A percentile compares a stretch with the other conserved stretches of the same genome.
phyloP scores from a whole-genome alignment of 1,284 basidiomycete species.

The Wallemia mellicola region DNA sequence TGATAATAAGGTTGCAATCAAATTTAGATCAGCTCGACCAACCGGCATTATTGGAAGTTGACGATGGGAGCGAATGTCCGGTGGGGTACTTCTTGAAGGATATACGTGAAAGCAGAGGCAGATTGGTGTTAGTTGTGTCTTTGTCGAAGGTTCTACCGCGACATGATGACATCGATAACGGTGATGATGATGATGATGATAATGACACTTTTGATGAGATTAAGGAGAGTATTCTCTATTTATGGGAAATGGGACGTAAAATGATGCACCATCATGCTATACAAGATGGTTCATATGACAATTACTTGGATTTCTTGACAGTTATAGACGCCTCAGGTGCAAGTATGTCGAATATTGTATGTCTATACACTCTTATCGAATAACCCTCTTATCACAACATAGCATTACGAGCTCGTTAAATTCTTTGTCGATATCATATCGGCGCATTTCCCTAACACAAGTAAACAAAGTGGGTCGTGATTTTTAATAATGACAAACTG shows the following conservation, averaged over 20 bases:
- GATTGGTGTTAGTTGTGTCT: not conserved
- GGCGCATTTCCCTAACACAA: not conserved
- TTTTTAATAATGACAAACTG: not conserved
- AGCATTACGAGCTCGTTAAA: not conserved
- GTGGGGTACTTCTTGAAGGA: not conserved
- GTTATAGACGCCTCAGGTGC: not conserved
- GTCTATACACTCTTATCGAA: not conserved
- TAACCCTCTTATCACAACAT: not conserved
- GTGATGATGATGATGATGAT: not conserved
- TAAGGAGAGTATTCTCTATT: not conserved
- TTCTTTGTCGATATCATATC: not conserved
- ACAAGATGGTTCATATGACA: not conserved
- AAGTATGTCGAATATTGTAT: not conserved
- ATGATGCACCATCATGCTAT: not conserved
- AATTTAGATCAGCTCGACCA: not conserved
- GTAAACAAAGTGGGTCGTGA: not conserved
- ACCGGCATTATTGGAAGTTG: not conserved
- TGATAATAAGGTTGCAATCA: not conserved
- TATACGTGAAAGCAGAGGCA: not conserved
- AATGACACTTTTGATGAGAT: not conserved
- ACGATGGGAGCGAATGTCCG: not conserved
- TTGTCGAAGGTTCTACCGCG: not conserved
- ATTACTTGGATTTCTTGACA: not conserved
- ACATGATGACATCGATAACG: not conserved
- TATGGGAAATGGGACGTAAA: not conserved